Evolutionary conservation across 148 eudicot species (phyloP).

Genomic region (Nepenthes mirabilis): DNA sequence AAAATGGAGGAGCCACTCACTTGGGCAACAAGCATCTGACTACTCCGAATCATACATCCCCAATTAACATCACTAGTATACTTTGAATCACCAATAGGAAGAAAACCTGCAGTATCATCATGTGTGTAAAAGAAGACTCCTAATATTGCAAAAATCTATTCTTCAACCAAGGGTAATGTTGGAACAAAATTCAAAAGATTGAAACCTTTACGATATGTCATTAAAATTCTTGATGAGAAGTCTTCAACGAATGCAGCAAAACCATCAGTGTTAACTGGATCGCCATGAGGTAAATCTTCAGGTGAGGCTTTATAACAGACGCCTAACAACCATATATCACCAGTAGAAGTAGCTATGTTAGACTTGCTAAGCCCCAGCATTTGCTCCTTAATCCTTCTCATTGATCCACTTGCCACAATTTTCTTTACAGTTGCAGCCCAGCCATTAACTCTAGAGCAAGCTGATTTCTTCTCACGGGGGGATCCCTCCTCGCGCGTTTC

Average conservation of each 20-base stretch:
- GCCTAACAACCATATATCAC: conserved; percentile 91
- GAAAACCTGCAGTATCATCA: conserved; percentile 42
- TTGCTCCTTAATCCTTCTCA: conserved; percentile 74
- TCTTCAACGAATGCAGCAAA: conserved; percentile 82
- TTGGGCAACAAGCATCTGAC: conserved; percentile 98
- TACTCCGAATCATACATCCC: conserved; percentile 99
- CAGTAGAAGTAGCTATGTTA: conserved; percentile 32
- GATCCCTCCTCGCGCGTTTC: conserved; percentile 25
- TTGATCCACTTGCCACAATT: conserved; percentile 61
- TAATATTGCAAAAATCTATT: background rate
- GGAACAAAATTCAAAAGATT: background rate
- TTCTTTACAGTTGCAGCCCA: conserved; percentile 71
- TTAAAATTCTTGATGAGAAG: conserved; percentile 74
- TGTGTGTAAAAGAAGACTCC: background rate
- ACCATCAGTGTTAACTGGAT: conserved; percentile 44
- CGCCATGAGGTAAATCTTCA: conserved; percentile 36
- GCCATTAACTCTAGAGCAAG: conserved; percentile 29
- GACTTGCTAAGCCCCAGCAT: conserved; percentile 49
- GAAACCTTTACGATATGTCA: conserved; percentile 90
- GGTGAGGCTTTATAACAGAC: conserved; percentile 51
- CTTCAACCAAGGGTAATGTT: background rate
- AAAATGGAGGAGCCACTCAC: conserved; percentile 19
- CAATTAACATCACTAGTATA: conserved; percentile 86
- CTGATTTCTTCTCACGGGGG: conserved; percentile 26
- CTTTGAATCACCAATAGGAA: conserved; percentile 75